Conservation (phyloP, 2,329 filamentous ascomycete species). For the Plectosphaerella cucumerina region DNA sequence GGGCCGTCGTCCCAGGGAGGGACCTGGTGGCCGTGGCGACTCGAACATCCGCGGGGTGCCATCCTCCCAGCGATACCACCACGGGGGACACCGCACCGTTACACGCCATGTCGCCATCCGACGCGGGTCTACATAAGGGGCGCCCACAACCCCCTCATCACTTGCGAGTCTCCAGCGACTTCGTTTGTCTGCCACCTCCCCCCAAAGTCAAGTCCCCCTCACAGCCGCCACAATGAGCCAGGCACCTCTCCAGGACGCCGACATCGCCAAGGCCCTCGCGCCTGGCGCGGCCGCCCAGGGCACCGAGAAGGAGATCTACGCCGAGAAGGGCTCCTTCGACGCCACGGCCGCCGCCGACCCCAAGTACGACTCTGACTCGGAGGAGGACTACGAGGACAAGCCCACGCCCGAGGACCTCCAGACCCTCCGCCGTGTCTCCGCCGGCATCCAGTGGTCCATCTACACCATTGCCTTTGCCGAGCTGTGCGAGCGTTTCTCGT, state of each 20-base stretch:
- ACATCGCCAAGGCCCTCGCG: constrained; percentile 16
- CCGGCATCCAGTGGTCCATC: constrained; percentile 59
- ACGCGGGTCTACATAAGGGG: no score
- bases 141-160: no score
- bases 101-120: no score
- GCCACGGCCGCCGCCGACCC: constrained; percentile 12
- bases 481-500: constrained; percentile 72
- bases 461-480: constrained; percentile 71
- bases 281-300: constrained; percentile 13
- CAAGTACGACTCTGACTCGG: constrained; percentile 17
- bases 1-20: no score
- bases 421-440: constrained; percentile 60
- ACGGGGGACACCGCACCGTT: no score
- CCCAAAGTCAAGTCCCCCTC: not conserved
- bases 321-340: constrained; percentile 14
- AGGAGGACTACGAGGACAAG: constrained; percentile 27
- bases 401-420: constrained; percentile 59
- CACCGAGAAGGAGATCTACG: constrained; percentile 13
- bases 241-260: constrained; percentile 12
- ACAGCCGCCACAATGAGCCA: constrained; percentile 11
- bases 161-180: no score
- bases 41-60: no score
- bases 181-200: no score
- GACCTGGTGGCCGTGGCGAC: no score
- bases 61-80: no score